Percentiles rank a stretch among this genome's conserved stretches.
phyloP scores from a whole-genome alignment of 495 filamentous ascomycete species.

The Penicillium egyptiacum region DNA sequence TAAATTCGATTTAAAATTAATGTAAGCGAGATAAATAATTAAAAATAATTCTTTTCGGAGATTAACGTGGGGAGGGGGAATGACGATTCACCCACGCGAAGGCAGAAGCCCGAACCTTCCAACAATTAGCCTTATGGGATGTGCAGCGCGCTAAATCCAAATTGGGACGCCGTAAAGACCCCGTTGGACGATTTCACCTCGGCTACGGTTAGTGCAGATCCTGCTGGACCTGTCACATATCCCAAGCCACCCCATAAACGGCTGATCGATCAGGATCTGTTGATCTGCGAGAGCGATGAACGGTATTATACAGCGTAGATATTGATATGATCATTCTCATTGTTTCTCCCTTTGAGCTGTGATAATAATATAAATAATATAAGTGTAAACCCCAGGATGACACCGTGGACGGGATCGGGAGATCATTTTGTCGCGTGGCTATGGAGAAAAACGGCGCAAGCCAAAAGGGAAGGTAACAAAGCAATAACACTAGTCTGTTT shows the following conservation, averaged over 20 bases:
- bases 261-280: conserved; percentile 29
- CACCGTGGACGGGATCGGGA: conserved; percentile 10
- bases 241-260: conserved; percentile 29
- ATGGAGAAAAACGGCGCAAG: conserved; percentile 14
- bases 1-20: conserved; percentile 14
- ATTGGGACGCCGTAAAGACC: conserved; percentile 31
- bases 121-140: conserved; percentile 15
- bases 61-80: conserved; percentile 31
- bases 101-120: conserved; percentile 7
- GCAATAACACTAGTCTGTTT: conserved; percentile 1
- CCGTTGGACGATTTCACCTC: conserved; percentile 25
- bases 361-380: background rate
- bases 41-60: conserved; percentile 21
- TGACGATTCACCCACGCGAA: conserved; percentile 30
- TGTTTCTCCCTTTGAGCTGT: background rate
- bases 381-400: conserved; percentile 5
- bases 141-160: conserved; percentile 16
- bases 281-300: conserved; percentile 12
- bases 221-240: conserved; percentile 35
- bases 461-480: conserved; percentile 15
- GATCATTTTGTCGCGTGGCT: conserved; percentile 17
- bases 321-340: background rate
- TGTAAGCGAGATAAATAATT: background rate
- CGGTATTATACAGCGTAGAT: background rate
- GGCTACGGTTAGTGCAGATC: conserved; percentile 38